Evolutionary conservation across 2,329 filamentous ascomycete species (phyloP), one percentile per base, ranked within the genome.

Genomic region (Ramularia collo-cygni): DNA sequence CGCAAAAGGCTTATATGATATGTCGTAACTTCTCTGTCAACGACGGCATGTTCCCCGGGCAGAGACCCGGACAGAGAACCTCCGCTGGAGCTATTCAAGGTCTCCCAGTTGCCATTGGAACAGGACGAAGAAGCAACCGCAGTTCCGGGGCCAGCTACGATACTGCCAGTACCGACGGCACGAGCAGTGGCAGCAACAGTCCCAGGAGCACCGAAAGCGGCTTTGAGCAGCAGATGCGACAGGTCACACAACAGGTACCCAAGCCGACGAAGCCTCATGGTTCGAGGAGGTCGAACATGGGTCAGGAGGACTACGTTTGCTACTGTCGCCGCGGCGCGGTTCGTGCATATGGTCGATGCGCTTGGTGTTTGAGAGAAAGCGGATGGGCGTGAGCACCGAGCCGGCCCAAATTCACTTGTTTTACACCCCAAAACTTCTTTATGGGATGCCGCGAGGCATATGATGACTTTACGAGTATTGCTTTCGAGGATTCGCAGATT

Each of bases 21-120:
- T 95, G 90, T 72, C 83, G 88, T 50, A 95, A 95, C 73, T 95
- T 95, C 68, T 94, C 87, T 40, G 85, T 93, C 64, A 95, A 95
- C 62, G 88, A 93, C 56, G 90, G 90, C 61, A 95, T 94, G 87
- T 77, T 76, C 49, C 77, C 69, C 59, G 58, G 74, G 53, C 55
- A 78, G 65, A 50, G 74, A 61, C 68, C 73, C 57, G 63, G 74
- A 62, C 60, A 75, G 63, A 51, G 70, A 4, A 49, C 46, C 1
- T 38, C 46, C 28, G 50, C 44, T 62, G 63, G 64, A 14, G 65
- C 75, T 15, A 67, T 77, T 30, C 77, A 82, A 61, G 77, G 77
- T 4, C 64, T 79, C 16, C 77, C 77, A 1, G 76, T 79, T 42
- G 76, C 77, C 19, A 81, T 81, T 62, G 78, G 78, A 31, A 75